Evolutionary conservation across 352 stramenopile species (phyloP).

Genomic region (Phytophthora tentaculata): DNA sequence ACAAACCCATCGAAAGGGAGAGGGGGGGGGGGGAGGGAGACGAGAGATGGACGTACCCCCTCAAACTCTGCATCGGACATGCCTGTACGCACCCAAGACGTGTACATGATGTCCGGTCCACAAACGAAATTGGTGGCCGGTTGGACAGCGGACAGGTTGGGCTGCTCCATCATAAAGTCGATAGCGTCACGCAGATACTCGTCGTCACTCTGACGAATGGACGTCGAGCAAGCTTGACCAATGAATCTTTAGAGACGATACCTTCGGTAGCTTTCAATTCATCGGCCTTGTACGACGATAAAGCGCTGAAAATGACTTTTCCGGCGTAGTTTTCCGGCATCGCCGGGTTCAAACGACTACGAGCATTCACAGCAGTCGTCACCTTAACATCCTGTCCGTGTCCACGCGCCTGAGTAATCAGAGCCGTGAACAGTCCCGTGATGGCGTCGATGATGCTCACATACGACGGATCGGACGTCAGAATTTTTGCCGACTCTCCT

Average conservation of each 20-base stretch:
- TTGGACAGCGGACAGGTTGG: conserved; percentile 36
- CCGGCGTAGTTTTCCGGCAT: conserved; percentile 52
- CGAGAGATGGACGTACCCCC: conserved; percentile 36
- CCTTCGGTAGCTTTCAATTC: conserved; percentile 32
- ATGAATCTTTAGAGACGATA: conserved; percentile 3
- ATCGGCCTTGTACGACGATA: conserved; percentile 36
- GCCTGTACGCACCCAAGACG: conserved; percentile 56
- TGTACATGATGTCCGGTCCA: conserved; percentile 59
- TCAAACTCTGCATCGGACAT: conserved; percentile 70
- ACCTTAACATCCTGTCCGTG: conserved; percentile 51
- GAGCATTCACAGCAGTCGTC: conserved; percentile 59
- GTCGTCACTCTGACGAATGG: conserved; percentile 33
- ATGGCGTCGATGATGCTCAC: conserved; percentile 64
- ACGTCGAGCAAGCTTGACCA: conserved; percentile 37
- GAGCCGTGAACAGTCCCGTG: conserved; percentile 51
- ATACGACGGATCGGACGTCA: conserved; percentile 29
- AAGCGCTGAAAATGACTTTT: conserved; percentile 64
- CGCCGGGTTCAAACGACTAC: conserved; percentile 47
- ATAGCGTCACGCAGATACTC: conserved; percentile 57
- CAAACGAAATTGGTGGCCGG: conserved; percentile 54
- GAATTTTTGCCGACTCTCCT: background rate
- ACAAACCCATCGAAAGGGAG: conserved; percentile 50
- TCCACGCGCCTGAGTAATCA: conserved; percentile 55
- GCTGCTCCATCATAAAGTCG: conserved; percentile 48
- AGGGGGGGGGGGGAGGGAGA: conserved; percentile 35